A percentile compares a stretch with the other conserved stretches of the same genome.
phyloP scores from a whole-genome alignment of 2,329 filamentous ascomycete species.

The Penicillium sp. region DNA sequence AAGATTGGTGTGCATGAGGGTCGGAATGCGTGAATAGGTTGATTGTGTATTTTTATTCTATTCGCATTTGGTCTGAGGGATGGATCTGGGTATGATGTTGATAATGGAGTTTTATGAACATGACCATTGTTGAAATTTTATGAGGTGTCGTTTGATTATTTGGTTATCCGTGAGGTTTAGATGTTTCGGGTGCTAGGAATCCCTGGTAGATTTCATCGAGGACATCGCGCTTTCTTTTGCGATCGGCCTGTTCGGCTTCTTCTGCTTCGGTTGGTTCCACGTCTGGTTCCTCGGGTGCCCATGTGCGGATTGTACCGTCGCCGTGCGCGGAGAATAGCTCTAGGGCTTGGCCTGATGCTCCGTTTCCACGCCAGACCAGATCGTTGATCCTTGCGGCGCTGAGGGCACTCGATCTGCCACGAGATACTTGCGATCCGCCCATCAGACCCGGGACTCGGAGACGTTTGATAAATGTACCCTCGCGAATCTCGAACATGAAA shows the following conservation, averaged over 20 bases:
- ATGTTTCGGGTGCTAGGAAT: no score
- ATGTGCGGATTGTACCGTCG: constrained; percentile 76
- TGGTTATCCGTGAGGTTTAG: no score
- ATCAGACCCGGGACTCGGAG: constrained; percentile 59
- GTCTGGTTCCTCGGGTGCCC: constrained; percentile 59
- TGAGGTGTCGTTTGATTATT: no score
- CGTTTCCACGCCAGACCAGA: constrained; percentile 67
- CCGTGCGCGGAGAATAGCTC: constrained; percentile 77
- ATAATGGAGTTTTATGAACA: background rate
- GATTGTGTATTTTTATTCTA: background rate
- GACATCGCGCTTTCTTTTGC: constrained; percentile 67
- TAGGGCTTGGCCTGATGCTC: constrained; percentile 51
- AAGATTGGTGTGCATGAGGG: constrained; percentile 28
- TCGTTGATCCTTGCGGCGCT: constrained; percentile 62
- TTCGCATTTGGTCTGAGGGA: background rate
- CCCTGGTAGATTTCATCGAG: constrained; percentile 74
- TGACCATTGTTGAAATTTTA: no score
- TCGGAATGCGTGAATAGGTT: constrained; percentile 18
- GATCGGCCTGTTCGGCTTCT: constrained; percentile 47
- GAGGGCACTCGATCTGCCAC: constrained; percentile 42
- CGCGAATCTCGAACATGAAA: constrained; percentile 69
- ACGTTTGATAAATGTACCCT: constrained; percentile 66
- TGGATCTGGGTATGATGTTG: background rate
- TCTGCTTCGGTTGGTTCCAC: constrained; percentile 42
- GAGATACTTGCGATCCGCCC: constrained; percentile 31